Evolutionary conservation across 169 alveolate species (phyloP).

Genomic region (Plasmodium vivax): DNA sequence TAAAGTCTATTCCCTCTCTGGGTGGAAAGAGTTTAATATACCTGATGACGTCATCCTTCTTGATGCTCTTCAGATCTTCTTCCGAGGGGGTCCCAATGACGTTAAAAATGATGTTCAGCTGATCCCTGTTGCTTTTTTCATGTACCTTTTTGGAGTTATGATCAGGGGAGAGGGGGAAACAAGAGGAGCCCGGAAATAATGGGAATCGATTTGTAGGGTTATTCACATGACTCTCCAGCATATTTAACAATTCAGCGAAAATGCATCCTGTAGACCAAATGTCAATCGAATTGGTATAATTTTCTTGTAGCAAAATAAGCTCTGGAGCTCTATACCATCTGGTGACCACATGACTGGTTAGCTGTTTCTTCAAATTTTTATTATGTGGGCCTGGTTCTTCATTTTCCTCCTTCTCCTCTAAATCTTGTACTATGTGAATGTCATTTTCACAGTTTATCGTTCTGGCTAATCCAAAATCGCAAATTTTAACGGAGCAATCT

Average conservation of each 20-base stretch:
- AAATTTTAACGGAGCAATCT: conserved; percentile 97
- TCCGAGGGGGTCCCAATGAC: conserved; percentile 97
- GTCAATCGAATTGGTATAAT: conserved; percentile 98
- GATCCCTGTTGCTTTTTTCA: conserved; percentile 90
- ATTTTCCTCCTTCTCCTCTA: conserved; percentile 74
- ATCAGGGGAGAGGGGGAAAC: conserved; percentile 97
- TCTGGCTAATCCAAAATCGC: conserved; percentile 98
- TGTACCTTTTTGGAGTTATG: conserved; percentile 84
- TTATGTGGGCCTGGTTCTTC: conserved; percentile 77
- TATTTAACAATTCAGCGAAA: conserved; percentile 95
- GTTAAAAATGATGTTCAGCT: conserved; percentile 96
- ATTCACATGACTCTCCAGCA: conserved; percentile 94
- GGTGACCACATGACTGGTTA: conserved; percentile 98
- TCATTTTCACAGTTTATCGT: conserved; percentile 77
- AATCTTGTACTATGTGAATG: conserved; percentile 36
- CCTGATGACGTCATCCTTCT: conserved; percentile 89
- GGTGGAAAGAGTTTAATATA: conserved; percentile 87
- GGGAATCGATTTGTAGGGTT: conserved; percentile 96
- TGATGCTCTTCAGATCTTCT: conserved; percentile 92
- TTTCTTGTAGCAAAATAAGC: conserved; percentile 95
- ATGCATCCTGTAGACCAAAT: conserved; percentile 99
- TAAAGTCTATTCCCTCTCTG: conserved; percentile 85
- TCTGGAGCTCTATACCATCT: conserved; percentile 99
- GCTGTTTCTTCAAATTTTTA: conserved; percentile 90
- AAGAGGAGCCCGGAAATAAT: conserved; percentile 96